phyloP scores from a whole-genome alignment of 352 stramenopile genomes.

The Phytophthora pluvialis region DNA sequence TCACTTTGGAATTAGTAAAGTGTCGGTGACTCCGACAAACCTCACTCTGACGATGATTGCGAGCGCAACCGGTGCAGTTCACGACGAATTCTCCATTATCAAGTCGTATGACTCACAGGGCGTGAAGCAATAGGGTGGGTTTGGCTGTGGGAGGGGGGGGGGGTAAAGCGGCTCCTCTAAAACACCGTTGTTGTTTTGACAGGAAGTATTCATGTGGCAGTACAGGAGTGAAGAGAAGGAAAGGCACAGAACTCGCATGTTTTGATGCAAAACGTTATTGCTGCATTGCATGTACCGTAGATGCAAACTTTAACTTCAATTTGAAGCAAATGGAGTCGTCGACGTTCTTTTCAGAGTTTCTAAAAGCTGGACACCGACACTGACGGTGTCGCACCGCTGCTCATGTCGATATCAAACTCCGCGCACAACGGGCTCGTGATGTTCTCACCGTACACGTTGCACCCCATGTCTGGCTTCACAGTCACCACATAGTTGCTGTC shows the following conservation, averaged over 20 bases:
- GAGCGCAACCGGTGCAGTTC: constrained; percentile 12
- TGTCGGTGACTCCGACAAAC: constrained; percentile 33
- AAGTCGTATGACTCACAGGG: constrained; percentile 33
- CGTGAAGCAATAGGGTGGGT: constrained; percentile 2
- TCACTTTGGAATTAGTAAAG: no score
- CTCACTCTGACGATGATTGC: constrained; percentile 40
- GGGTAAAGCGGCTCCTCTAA: no score
- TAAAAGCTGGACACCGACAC: constrained; percentile 19
- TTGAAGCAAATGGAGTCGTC: no score
- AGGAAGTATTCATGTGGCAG: no score
- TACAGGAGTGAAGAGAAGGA: no score
- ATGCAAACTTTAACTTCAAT: no score
- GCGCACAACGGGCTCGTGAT: constrained; percentile 48
- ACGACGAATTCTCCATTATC: constrained; percentile 54
- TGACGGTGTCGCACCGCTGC: constrained; percentile 22
- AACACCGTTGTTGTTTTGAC: no score
- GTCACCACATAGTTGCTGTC: constrained; percentile 69
- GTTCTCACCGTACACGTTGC: constrained; percentile 58
- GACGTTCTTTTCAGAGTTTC: no score
- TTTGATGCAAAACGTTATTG: no score
- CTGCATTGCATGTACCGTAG: no score
- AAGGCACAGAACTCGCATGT: no score
- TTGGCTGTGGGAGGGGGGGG: no score
- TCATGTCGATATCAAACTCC: constrained; percentile 44
- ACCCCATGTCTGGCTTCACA: constrained; percentile 72